phyloP scores from a whole-genome alignment of 148 eudicot species.

The Fagopyrum homotropicum region DNA sequence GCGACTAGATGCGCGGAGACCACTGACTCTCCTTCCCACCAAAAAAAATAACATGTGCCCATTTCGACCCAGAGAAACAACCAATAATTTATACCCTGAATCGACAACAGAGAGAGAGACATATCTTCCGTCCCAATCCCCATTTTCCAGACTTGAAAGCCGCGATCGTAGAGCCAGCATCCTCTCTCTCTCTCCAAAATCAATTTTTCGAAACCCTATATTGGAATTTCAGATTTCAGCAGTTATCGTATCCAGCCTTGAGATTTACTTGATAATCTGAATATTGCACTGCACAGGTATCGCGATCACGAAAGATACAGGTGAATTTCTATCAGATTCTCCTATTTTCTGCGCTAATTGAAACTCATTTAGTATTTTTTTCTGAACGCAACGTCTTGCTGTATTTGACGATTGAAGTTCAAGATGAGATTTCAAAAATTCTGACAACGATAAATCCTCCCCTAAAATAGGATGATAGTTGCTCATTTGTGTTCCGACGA shows the following conservation, averaged over 20 bases:
- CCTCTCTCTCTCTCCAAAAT: background rate
- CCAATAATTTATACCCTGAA: background rate
- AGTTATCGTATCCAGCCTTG: background rate
- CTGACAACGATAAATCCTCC: background rate
- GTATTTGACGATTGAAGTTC: background rate
- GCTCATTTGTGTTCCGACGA: conserved; percentile 7
- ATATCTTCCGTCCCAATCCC: background rate
- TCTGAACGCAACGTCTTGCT: background rate
- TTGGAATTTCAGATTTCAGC: background rate
- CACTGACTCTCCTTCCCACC: too few relatives aligned
- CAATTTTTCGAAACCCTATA: background rate
- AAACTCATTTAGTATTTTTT: background rate
- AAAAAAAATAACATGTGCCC: too few relatives aligned
- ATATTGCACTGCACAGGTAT: background rate
- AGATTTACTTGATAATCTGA: background rate
- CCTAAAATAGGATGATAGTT: background rate
- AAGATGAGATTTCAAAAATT: background rate
- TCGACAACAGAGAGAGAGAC: background rate
- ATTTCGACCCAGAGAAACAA: too few relatives aligned
- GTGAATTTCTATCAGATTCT: background rate
- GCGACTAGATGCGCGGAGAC: too few relatives aligned
- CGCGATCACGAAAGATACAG: background rate
- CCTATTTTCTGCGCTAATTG: background rate
- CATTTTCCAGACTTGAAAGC: background rate
- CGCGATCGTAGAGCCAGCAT: background rate